Conservation (phyloP, 148 eudicot genomes). For the Bassia scoparia region DNA sequence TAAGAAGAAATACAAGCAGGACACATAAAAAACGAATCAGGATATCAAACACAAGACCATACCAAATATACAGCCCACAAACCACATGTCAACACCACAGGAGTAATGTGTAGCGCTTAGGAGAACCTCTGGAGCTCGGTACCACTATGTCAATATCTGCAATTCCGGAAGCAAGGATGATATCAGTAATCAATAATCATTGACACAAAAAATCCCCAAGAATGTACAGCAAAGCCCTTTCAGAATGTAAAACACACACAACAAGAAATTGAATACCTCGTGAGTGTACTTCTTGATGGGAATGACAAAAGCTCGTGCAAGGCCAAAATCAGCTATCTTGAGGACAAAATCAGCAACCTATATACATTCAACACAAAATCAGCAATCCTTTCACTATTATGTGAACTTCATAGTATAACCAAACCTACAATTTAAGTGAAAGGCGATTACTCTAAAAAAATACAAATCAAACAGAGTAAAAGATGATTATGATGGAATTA, state of each 20-base stretch:
- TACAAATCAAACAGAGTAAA: no score
- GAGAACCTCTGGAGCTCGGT: conserved; percentile 95
- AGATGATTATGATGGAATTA: no score
- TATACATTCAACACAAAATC: no score
- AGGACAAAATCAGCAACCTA: no score
- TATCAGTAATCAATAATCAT: neutral
- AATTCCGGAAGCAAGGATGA: neutral
- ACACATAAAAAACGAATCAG: no score
- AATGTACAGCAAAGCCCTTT: neutral
- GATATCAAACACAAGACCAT: conserved; percentile 9
- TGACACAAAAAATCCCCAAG: neutral
- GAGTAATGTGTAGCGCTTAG: conserved; percentile 92
- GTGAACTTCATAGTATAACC: no score
- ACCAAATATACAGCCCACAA: conserved; percentile 98
- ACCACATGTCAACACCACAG: conserved; percentile 96
- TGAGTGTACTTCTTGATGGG: conserved; percentile 96
- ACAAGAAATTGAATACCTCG: conserved; percentile 57
- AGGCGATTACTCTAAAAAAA: no score
- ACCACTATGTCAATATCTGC: conserved; percentile 95
- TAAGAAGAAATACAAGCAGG: no score
- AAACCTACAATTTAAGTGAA: no score
- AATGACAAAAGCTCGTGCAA: conserved; percentile 78
- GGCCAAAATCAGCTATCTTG: conserved; percentile 91
- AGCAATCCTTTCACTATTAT: no score
- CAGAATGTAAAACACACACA: neutral